These are phyloP conservation scores for Phytopythium vexans DNA, from an alignment of 352 stramenopile genomes.

Conservation along the genomic window DNA sequence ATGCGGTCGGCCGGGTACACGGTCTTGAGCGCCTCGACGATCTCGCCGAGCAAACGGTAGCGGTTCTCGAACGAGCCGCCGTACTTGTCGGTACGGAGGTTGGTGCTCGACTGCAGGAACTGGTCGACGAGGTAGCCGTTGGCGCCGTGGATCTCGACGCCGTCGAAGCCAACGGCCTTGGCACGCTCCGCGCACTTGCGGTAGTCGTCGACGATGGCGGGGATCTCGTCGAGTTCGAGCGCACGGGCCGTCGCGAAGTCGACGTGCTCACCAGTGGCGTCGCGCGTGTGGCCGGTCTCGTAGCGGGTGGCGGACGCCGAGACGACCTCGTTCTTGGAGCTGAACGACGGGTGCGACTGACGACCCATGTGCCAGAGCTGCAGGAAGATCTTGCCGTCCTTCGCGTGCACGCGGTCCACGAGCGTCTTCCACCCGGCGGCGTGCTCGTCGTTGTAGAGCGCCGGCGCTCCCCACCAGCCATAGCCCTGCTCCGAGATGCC, in stretches of 20 bases:
- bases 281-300: conserved; percentile 16
- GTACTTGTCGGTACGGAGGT: too few species aligned
- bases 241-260: conserved; percentile 6
- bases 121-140: conserved; percentile 92
- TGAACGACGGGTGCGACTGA: conserved; percentile 34
- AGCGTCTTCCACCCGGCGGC: too few species aligned
- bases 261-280: conserved; percentile 9
- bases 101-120: too few species aligned
- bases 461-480: conserved; percentile 19
- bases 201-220: too few species aligned
- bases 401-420: too few species aligned
- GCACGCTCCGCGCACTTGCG: too few species aligned
- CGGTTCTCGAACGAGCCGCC: too few species aligned
- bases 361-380: conserved; percentile 78
- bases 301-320: conserved; percentile 6
- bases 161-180: conserved; percentile 92
- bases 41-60: too few species aligned
- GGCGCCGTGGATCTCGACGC: conserved; percentile 86
- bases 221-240: conserved; percentile 14
- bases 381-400: conserved; percentile 60
- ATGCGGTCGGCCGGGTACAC: too few species aligned
- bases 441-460: too few species aligned
- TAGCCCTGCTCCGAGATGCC: conserved; percentile 12
- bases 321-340: too few species aligned
- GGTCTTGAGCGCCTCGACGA: too few species aligned